Evolutionary conservation across 2,329 filamentous ascomycete genomes (phyloP), one percentile per base, ranked within the genome.

Genomic region (Nothophoma quercina): DNA sequence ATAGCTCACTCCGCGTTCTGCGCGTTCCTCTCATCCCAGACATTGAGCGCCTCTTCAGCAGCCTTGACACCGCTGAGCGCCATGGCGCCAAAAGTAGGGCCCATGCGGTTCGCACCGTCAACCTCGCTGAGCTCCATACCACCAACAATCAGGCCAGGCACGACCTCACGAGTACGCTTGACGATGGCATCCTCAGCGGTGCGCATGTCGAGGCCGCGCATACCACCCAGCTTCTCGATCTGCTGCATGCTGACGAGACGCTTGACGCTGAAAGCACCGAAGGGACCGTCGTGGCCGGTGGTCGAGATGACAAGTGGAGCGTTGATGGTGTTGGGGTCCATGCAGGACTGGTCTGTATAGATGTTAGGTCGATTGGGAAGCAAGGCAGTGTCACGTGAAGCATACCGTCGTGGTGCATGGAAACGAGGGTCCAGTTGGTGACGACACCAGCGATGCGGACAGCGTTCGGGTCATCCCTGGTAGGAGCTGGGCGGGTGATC

Each of bases 271-370:
- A 97, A 97, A 41, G 92, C 92, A 38, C 92, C 93, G 72, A 96
- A 96, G 13, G 92, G 92, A 38, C 85, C 93, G 62, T 97, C 92
- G 68, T 97, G 92, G 42, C 92, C 93, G 0, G 92, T 96, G 19
- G 92, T 96, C 51, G 88, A 91, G 79, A 97, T 89, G 70, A 96
- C 81, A 53, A 96, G 76, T 1, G 92, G 91, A 0, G 91, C 91
- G 72, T 96, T 96, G 84, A 96, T 96, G 68, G 92, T 96, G 85
- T 95, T 96, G 63, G 92, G 92, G 75, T 96, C 93, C 92, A 96
- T 96, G 88, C 92, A 96, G 56, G 86, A 90, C 79, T 96, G 91
- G 73, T 93, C 89, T 71, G 92, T 49, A 56, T 22, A 55, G 45
- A 21, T 2, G 21, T 38, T 22, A 38, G 34, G n/a, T 15, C 1